Conservation (phyloP, 352 stramenopile species). For the Globisporangium ultimum region DNA sequence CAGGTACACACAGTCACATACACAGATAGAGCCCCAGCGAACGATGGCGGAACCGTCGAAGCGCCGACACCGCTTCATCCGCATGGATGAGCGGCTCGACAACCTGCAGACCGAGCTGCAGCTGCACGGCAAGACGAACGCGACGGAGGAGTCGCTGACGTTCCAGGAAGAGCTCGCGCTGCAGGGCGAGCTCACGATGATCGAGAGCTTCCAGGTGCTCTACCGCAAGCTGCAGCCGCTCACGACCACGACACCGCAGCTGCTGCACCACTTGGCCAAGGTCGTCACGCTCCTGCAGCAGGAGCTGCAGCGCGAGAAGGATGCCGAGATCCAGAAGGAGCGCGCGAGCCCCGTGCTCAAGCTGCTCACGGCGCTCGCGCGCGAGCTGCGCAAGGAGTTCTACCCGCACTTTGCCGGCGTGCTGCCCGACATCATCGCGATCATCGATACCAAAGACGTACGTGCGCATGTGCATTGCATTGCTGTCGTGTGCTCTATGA, state of each 20-base stretch:
- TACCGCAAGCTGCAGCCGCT: slow-evolving; percentile 70
- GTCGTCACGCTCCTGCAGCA: slow-evolving; percentile 57
- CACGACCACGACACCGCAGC: slow-evolving; percentile 77
- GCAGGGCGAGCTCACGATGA: slow-evolving; percentile 79
- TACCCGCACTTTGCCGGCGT: slow-evolving; percentile 74
- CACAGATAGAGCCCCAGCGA: slow-evolving; percentile 2
- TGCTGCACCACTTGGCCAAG: slow-evolving; percentile 78
- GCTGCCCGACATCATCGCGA: slow-evolving; percentile 63
- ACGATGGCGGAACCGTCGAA: slow-evolving; percentile 29
- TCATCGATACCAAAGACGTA: slow-evolving; percentile 86
- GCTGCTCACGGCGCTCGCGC: slow-evolving; percentile 73
- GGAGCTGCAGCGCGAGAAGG: slow-evolving; percentile 49
- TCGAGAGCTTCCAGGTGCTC: slow-evolving; percentile 77
- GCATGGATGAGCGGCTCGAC: slow-evolving; percentile 74
- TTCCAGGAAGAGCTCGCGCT: slow-evolving; percentile 82
- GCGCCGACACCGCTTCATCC: slow-evolving; percentile 82
- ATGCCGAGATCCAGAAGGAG: slow-evolving; percentile 65
- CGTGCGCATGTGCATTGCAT: slow-evolving; percentile 11
- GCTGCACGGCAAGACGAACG: slow-evolving; percentile 79
- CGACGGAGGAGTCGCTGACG: slow-evolving; percentile 52
- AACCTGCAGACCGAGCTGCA: slow-evolving; percentile 77
- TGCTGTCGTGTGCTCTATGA: background rate
- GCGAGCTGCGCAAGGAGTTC: slow-evolving; percentile 84
- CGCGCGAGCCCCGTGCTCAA: slow-evolving; percentile 76
- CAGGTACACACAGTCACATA: background rate